Conservation (phyloP, 495 filamentous ascomycete genomes). For the Hyaloscypha finlandica region DNA sequence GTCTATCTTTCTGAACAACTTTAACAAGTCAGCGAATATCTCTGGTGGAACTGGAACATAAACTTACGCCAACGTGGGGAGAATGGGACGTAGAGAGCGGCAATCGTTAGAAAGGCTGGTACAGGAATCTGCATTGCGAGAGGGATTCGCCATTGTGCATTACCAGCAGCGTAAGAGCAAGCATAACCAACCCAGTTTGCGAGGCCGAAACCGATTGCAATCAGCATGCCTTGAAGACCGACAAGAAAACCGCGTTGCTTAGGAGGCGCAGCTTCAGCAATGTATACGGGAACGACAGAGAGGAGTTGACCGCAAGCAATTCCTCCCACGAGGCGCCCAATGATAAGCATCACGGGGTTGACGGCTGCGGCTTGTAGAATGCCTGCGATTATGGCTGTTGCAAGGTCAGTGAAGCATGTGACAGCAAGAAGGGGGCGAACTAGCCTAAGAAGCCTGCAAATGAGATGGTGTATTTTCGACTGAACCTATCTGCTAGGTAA, state of each 20-base stretch:
- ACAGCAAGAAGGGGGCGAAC: no score
- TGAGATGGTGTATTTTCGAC: slow-evolving; percentile 29
- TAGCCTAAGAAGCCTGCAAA: no score
- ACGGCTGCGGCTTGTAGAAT: slow-evolving; percentile 3
- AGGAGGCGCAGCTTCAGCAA: slow-evolving; percentile 53
- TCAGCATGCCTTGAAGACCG: slow-evolving; percentile 40
- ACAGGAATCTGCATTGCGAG: slow-evolving; percentile 3
- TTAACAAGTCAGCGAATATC: no score
- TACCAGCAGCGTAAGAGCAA: slow-evolving; percentile 22
- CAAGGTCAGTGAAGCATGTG: neutral
- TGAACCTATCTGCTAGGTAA: slow-evolving; percentile 30
- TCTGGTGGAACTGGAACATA: no score
- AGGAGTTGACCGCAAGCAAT: slow-evolving; percentile 53
- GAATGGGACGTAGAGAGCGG: no score
- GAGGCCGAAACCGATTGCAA: slow-evolving; percentile 24
- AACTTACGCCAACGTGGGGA: no score
- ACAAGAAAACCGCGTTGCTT: slow-evolving; percentile 50
- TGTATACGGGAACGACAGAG: slow-evolving; percentile 45
- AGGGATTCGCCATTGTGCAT: slow-evolving; percentile 3
- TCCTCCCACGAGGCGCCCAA: slow-evolving; percentile 46
- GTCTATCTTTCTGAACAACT: no score
- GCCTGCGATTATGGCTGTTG: neutral
- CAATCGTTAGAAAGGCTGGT: neutral
- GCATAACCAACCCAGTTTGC: slow-evolving; percentile 56
- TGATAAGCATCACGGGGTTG: neutral